Conservation (phyloP, 495 filamentous ascomycete species). For the Hypoxylon intermedium region DNA sequence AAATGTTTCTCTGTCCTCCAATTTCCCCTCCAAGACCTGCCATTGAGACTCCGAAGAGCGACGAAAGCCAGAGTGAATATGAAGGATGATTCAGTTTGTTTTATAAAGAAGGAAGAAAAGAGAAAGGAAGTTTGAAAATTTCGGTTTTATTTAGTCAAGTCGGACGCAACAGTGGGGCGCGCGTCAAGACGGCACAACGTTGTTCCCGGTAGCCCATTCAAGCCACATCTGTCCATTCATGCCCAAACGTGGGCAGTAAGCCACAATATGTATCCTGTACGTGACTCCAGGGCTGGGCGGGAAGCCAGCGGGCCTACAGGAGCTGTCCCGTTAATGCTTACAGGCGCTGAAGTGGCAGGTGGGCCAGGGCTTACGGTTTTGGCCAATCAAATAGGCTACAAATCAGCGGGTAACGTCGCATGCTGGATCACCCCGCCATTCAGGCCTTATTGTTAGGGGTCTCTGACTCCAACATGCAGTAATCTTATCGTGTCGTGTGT, state of each 20-base stretch:
- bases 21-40: conserved; percentile 76
- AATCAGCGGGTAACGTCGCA: conserved; percentile 8
- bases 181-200: conserved; percentile 16
- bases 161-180: conserved; percentile 4
- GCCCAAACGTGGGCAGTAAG: too few relatives aligned
- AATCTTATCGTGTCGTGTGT: conserved; percentile 2
- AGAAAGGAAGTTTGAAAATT: conserved; percentile 16
- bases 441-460: conserved; percentile 12
- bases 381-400: conserved; percentile 20
- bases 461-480: conserved; percentile 30
- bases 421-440: conserved; percentile 30
- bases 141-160: conserved; percentile 10
- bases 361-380: not conserved
- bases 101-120: conserved; percentile 59
- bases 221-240: not conserved
- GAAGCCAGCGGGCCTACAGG: too few relatives aligned
- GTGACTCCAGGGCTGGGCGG: too few relatives aligned
- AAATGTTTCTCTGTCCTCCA: conserved; percentile 68
- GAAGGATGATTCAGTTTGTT: conserved; percentile 65
- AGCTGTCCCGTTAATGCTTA: not conserved
- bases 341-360: conserved; percentile 12
- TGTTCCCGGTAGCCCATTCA: conserved; percentile 11
- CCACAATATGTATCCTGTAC: not conserved
- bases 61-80: conserved; percentile 81
- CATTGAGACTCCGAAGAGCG: conserved; percentile 56